phyloP scores from a whole-genome alignment of 176 grass and related monocot genomes.

The Luzula sylvatica region DNA sequence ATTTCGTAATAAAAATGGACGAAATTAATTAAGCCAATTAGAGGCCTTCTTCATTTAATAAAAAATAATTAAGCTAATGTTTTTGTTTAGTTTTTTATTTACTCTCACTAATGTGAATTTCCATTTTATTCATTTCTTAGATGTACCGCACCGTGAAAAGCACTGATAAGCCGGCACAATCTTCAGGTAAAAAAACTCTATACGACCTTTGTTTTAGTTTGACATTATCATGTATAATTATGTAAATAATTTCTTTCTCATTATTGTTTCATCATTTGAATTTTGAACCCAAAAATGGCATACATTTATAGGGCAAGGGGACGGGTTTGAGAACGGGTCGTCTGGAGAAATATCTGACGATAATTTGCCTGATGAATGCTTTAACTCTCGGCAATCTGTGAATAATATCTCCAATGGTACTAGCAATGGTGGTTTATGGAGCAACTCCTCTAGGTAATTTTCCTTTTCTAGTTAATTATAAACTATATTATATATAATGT shows the following conservation, averaged over 20 bases:
- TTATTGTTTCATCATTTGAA: background rate
- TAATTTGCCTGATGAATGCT: conserved; percentile 20
- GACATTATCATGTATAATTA: background rate
- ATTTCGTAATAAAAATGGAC: background rate
- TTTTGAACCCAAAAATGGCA: background rate
- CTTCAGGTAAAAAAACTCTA: conserved; percentile 33
- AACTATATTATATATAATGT: conserved; percentile 6
- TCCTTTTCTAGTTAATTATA: background rate
- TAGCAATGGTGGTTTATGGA: conserved; percentile 20
- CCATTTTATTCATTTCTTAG: conserved; percentile 24
- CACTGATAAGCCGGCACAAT: conserved; percentile 36
- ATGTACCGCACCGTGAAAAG: conserved; percentile 75
- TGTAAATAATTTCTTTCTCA: background rate
- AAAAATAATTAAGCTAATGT: background rate
- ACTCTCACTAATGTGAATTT: background rate
- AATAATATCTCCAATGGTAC: conserved; percentile 7
- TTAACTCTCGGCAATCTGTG: background rate
- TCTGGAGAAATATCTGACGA: conserved; percentile 37
- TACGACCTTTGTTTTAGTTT: background rate
- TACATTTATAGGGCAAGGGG: conserved; percentile 25
- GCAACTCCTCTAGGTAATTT: conserved; percentile 48
- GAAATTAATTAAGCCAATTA: background rate
- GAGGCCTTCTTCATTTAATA: background rate
- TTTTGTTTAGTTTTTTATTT: background rate
- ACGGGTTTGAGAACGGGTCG: conserved; percentile 44